Percentiles rank a stretch among this genome's conserved stretches.
phyloP scores from a whole-genome alignment of 805 yeast species.

The Wickerhamiella shivajii region DNA sequence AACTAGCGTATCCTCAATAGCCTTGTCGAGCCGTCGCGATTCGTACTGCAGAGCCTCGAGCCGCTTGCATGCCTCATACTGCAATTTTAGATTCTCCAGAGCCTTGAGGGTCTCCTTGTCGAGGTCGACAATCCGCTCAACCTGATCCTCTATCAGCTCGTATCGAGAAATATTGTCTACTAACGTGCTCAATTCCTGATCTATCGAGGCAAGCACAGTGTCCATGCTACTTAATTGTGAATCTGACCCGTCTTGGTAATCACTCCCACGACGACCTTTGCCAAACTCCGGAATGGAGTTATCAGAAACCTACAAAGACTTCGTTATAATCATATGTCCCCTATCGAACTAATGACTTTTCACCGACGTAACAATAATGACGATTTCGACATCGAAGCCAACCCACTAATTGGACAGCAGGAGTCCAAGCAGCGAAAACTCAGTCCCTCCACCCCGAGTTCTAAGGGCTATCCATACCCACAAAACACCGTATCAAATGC shows the following conservation, averaged over 20 bases:
- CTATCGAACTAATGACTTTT: conserved; percentile 5
- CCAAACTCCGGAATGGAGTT: conserved; percentile 5
- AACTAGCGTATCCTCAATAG: conserved; percentile 21
- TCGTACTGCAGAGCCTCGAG: conserved; percentile 18
- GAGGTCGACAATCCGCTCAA: conserved; percentile 14
- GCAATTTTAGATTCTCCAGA: conserved; percentile 20
- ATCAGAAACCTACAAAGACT: conserved; percentile 1
- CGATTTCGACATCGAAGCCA: not conserved
- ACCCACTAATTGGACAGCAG: conserved; percentile 1
- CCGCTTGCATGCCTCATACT: conserved; percentile 19
- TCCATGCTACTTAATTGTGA: conserved; percentile 10
- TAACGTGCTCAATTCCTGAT: conserved; percentile 15
- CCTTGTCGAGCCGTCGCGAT: conserved; percentile 20
- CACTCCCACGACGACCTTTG: not conserved
- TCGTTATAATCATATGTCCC: too few relatives aligned
- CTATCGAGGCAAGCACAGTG: conserved; percentile 12
- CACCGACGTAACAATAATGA: conserved; percentile 3
- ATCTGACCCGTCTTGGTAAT: not conserved
- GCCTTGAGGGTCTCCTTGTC: conserved; percentile 21
- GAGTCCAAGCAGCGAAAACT: conserved; percentile 4
- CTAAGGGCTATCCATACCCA: conserved; percentile 24
- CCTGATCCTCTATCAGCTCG: conserved; percentile 16
- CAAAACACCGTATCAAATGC: conserved; percentile 86
- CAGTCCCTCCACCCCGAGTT: conserved; percentile 11
- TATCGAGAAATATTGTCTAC: conserved; percentile 21